Conservation (phyloP, 345 rosid genomes). For the Arabidopsis arenosa region DNA sequence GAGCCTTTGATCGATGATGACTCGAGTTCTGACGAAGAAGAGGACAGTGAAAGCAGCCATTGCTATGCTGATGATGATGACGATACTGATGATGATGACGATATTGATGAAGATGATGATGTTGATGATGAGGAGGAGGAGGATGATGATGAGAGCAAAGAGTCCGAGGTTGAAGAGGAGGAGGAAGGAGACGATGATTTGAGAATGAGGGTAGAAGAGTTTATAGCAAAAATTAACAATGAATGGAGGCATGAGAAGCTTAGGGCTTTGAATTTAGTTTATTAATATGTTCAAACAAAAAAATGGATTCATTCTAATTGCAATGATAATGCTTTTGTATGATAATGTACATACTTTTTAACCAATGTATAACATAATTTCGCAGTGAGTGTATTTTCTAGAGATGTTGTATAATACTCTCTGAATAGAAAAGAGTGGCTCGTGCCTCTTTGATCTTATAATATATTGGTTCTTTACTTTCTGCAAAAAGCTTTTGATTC, state of each 20-base stretch:
- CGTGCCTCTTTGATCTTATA: background rate
- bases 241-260: slow-evolving; percentile 65
- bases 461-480: background rate
- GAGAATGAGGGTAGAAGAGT: slow-evolving; percentile 64
- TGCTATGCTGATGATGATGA: slow-evolving; percentile 1
- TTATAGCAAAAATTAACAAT: slow-evolving; percentile 58
- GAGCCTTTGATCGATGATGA: slow-evolving; percentile 9
- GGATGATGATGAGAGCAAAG: slow-evolving; percentile 12
- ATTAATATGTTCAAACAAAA: slow-evolving; percentile 3
- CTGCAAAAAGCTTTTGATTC: slow-evolving; percentile 17
- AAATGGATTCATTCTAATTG: background rate
- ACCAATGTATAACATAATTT: slow-evolving; percentile 4
- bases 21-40: slow-evolving; percentile 15
- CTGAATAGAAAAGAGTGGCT: background rate
- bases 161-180: slow-evolving; percentile 10
- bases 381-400: background rate
- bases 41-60: slow-evolving; percentile 14
- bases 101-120: background rate
- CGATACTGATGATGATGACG: background rate
- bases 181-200: slow-evolving; percentile 55
- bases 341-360: slow-evolving; percentile 4
- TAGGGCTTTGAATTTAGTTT: slow-evolving; percentile 38
- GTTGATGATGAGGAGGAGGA: slow-evolving; percentile 6
- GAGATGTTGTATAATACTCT: background rate
- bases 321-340: slow-evolving; percentile 1